phyloP scores from a whole-genome alignment of 768 basidiomycete species.

The Mrakia hoshinonis region DNA sequence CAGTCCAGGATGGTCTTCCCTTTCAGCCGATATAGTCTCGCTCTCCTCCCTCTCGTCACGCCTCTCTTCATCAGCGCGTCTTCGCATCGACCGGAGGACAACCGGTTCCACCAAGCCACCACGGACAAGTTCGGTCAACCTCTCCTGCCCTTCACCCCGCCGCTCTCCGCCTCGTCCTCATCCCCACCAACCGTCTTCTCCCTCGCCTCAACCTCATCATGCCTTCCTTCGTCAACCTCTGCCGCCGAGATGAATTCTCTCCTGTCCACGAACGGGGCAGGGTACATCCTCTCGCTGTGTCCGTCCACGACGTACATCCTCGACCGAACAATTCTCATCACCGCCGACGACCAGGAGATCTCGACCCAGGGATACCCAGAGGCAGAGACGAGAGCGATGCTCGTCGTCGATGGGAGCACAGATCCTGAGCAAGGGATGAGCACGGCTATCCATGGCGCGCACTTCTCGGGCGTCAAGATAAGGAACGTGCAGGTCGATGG shows the following conservation, averaged over 20 bases:
- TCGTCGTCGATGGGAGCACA: constrained; percentile 54
- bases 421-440: constrained; percentile 38
- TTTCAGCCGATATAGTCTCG: neutral
- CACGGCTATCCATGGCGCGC: constrained; percentile 58
- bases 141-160: neutral
- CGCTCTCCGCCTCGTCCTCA: neutral
- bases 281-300: constrained; percentile 62
- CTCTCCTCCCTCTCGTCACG: neutral
- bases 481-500: constrained; percentile 56
- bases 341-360: constrained; percentile 66
- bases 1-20: neutral
- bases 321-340: constrained; percentile 58
- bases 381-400: constrained; percentile 56
- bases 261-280: constrained; percentile 57
- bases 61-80: neutral
- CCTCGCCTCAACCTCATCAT: constrained; percentile 24
- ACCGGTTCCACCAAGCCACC: neutral
- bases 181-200: neutral
- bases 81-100: neutral
- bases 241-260: constrained; percentile 58
- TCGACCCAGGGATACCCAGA: constrained; percentile 69
- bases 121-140: neutral
- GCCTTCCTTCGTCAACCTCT: constrained; percentile 48
- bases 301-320: constrained; percentile 56
- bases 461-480: constrained; percentile 55